Conservation (phyloP, 2,329 filamentous ascomycete genomes). For the Ceratocystis cacaofunesta region DNA sequence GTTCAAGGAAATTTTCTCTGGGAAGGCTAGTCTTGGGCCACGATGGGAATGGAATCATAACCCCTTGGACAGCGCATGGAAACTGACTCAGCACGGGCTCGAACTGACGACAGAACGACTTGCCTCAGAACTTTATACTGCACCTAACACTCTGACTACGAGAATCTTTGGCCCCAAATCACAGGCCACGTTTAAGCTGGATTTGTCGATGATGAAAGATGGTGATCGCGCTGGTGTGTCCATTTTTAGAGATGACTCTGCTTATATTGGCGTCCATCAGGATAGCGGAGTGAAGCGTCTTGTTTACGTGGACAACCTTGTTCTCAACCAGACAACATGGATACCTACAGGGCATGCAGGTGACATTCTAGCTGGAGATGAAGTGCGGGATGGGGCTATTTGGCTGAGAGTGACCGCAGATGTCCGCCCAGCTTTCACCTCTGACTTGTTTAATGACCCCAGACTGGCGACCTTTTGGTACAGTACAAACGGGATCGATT, state of each 20-base stretch:
- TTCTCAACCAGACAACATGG: conserved; percentile 12
- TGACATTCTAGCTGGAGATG: conserved; percentile 22
- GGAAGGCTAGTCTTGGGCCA: conserved; percentile 22
- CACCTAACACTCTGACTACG: conserved; percentile 33
- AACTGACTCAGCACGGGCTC: conserved; percentile 27
- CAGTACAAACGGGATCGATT: conserved; percentile 30
- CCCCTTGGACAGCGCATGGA: conserved; percentile 34
- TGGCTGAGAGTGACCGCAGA: conserved; percentile 21
- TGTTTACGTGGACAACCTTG: conserved; percentile 22
- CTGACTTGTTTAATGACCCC: conserved; percentile 7
- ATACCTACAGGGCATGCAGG: not conserved
- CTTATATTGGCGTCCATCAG: conserved; percentile 36
- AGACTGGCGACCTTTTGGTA: conserved; percentile 23
- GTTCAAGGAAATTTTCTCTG: conserved; percentile 25
- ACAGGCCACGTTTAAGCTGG: conserved; percentile 34
- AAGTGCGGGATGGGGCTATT: conserved; percentile 19
- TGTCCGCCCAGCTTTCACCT: conserved; percentile 17
- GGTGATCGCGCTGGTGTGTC: conserved; percentile 38
- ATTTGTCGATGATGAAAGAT: conserved; percentile 32
- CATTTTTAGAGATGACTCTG: conserved; percentile 36
- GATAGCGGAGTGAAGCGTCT: conserved; percentile 22
- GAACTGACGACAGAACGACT: conserved; percentile 34
- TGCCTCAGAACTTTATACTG: conserved; percentile 33
- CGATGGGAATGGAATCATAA: conserved; percentile 49
- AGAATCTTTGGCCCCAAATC: conserved; percentile 32